Conservation (phyloP, 192 early-diverging fungal genomes). For the Kappamyces sp. region DNA sequence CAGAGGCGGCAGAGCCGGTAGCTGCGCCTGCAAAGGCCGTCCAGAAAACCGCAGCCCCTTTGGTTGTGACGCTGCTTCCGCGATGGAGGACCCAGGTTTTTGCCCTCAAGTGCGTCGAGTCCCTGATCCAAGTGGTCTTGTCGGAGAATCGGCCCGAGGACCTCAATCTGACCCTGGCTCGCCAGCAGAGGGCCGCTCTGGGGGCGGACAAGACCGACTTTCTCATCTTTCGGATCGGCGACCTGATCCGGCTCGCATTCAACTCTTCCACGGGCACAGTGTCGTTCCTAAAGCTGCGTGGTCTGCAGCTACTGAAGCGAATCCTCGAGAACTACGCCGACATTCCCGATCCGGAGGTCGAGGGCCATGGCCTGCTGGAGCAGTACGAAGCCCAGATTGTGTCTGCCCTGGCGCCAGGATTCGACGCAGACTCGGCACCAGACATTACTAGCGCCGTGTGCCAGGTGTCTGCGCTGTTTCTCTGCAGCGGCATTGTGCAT, state of each 20-base stretch:
- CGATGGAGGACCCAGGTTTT: constrained; percentile 79
- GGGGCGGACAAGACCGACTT: constrained; percentile 43
- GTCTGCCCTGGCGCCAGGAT: constrained; percentile 84
- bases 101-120: constrained; percentile 66
- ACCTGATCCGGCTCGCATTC: constrained; percentile 87
- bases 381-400: constrained; percentile 94
- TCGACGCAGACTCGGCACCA: constrained; percentile 66
- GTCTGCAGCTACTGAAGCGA: constrained; percentile 71
- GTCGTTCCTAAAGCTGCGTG: constrained; percentile 67
- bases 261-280: constrained; percentile 76
- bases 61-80: constrained; percentile 39
- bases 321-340: constrained; percentile 67
- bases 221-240: constrained; percentile 69
- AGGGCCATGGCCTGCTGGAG: constrained; percentile 72
- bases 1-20: constrained; percentile 11
- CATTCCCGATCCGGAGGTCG: constrained; percentile 84
- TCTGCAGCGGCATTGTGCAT: constrained; percentile 81
- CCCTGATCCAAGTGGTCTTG: constrained; percentile 57
- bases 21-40: not conserved
- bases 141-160: constrained; percentile 55
- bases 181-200: constrained; percentile 40
- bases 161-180: constrained; percentile 60
- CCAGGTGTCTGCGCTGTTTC: constrained; percentile 73
- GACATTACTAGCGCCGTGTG: constrained; percentile 72
- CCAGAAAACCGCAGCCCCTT: constrained; percentile 2